Conservation (phyloP, 345 rosid genomes). For the Excoecaria cochinchinensis region DNA sequence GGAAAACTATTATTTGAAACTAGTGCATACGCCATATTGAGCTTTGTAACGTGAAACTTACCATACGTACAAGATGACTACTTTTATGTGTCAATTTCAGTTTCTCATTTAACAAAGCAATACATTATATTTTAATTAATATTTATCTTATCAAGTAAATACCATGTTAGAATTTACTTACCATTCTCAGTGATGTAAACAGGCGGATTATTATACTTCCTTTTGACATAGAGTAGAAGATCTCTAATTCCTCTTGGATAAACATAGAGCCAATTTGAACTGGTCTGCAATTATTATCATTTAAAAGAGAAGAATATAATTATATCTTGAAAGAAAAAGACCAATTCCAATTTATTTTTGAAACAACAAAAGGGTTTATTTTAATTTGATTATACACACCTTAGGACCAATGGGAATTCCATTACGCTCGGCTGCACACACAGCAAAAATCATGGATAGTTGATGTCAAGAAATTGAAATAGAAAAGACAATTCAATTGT, state of each 20-base stretch:
- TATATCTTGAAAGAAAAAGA: neutral
- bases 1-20: too few species aligned
- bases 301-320: neutral
- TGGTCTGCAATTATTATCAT: slow-evolving; percentile 10
- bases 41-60: too few species aligned
- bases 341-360: neutral
- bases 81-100: too few species aligned
- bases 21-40: too few species aligned
- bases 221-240: slow-evolving; percentile 9
- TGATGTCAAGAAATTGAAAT: neutral
- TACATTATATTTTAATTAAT: too few species aligned
- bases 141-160: too few species aligned
- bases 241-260: slow-evolving; percentile 24
- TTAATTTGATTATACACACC: neutral
- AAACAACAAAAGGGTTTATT: neutral
- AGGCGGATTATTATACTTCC: slow-evolving; percentile 36
- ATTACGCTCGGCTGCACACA: slow-evolving; percentile 9
- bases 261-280: slow-evolving; percentile 19
- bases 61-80: too few species aligned
- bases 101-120: too few species aligned
- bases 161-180: slow-evolving; percentile 1
- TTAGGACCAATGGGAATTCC: slow-evolving; percentile 26
- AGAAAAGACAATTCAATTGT: neutral
- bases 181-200: slow-evolving; percentile 50
- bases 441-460: neutral